Base-by-base conservation (phyloP, 1,139 yeast species). In the Petasospora fabianii region DNA sequence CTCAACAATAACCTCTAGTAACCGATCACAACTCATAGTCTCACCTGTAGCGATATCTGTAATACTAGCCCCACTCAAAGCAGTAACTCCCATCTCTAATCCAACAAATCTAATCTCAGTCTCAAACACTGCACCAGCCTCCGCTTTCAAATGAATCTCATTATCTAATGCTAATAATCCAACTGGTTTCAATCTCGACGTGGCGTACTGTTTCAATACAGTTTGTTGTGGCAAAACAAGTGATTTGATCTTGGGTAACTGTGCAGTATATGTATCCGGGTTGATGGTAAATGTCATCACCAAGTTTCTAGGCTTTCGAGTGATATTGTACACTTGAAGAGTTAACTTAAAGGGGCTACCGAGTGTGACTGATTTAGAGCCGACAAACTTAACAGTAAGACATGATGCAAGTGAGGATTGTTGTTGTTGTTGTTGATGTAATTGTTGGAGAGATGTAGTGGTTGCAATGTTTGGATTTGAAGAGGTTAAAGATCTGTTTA, bases 1-100 rank as follows among this genome's bases (percentile, higher is more conserved):
- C 32, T 66, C 66, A 13, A 84, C 88, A 45, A 81, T 74, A 2
- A 85, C 84, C 52, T 84, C 90, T 16, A 84, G 68, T 38, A 84
- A 62, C 46, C 76, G 73, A 1, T 88, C 90, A 55, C 85, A 81
- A 47, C 80, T 90, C 48, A 80, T 69, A 2, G 80, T 76, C 46
- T 84, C 92, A 3, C 92, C 88, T 20, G 79, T 71, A 28, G 58
- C 58, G 10, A 78, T 65, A 54, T 85, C 95, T 38, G 80, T 71
- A 8, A 85, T 66, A 42, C 75, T 74, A 14, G 83, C 69, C 2
- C 87, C 90, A 42, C 75, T 80, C 24, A 85, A 62, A 35, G 77
- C 75, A 55, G 73, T 80, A 9, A 80, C 71, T 0, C 95, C 95
- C 46, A 72, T 68, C 27, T 77, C 72, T 9, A 83, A 62, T 0